Percentiles rank a stretch among this genome's conserved stretches.
These are phyloP conservation scores for Mycena filopes DNA, from an alignment of 768 basidiomycete species.

Conservation along the genomic window DNA sequence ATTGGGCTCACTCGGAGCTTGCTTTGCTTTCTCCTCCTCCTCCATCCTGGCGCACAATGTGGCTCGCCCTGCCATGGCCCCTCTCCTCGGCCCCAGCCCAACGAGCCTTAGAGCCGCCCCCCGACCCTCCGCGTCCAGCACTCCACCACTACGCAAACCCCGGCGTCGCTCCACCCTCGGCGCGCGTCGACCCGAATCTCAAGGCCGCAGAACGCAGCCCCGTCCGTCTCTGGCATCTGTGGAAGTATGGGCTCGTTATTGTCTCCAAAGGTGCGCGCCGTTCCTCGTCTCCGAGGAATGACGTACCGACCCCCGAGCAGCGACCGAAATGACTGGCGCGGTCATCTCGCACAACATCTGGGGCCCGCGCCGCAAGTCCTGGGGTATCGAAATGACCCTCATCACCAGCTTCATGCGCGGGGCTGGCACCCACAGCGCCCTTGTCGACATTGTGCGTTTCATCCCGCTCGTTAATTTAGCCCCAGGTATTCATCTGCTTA, in stretches of 20 bases:
- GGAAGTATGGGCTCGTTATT: slow-evolving; percentile 76
- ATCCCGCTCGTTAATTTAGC: neutral
- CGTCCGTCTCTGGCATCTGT: slow-evolving; percentile 73
- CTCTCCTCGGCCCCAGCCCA: slow-evolving; percentile 27
- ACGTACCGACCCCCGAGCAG: slow-evolving; percentile 33
- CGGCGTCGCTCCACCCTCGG: slow-evolving; percentile 76
- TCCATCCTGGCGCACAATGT: neutral
- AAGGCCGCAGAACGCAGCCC: slow-evolving; percentile 66
- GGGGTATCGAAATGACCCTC: slow-evolving; percentile 96
- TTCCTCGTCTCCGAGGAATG: neutral
- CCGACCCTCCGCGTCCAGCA: slow-evolving; percentile 34
- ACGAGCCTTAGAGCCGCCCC: slow-evolving; percentile 31
- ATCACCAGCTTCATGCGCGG: slow-evolving; percentile 88
- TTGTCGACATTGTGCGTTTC: slow-evolving; percentile 81
- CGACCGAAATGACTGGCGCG: slow-evolving; percentile 67
- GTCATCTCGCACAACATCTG: slow-evolving; percentile 82
- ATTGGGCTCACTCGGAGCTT: slow-evolving; percentile 24
- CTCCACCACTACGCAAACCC: slow-evolving; percentile 72
- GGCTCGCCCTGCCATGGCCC: slow-evolving; percentile 22
- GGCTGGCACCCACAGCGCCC: slow-evolving; percentile 79
- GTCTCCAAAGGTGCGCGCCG: slow-evolving; percentile 69
- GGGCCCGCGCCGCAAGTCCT: slow-evolving; percentile 89
- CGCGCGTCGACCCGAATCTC: slow-evolving; percentile 76
- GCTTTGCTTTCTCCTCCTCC: neutral
- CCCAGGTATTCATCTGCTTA: slow-evolving; percentile 1